Conservation (phyloP, 495 filamentous ascomycete genomes). For the Aspergillus egyptiacus region DNA sequence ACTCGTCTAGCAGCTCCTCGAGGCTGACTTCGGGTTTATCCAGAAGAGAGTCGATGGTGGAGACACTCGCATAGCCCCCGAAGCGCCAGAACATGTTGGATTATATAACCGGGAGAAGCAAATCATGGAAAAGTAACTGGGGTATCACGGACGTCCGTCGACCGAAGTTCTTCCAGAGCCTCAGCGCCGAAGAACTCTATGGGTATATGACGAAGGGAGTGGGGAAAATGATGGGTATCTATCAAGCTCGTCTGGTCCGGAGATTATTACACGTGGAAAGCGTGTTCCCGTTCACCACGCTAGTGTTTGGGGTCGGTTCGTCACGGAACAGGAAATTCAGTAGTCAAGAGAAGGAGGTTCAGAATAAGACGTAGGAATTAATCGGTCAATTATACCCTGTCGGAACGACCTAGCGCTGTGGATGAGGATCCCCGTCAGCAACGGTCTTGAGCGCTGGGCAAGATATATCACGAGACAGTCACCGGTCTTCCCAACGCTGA, state of each 20-base stretch:
- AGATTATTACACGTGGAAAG: conserved; percentile 11
- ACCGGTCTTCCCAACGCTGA: not conserved
- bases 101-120: conserved; percentile 36
- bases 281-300: conserved; percentile 6
- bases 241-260: conserved; percentile 10
- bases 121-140: conserved; percentile 34
- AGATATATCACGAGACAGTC: conserved; percentile 1
- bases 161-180: conserved; percentile 18
- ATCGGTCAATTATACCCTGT: conserved; percentile 14
- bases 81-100: conserved; percentile 97
- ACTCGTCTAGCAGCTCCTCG: conserved; percentile 93
- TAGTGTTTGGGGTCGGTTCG: conserved; percentile 6
- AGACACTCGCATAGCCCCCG: conserved; percentile 95
- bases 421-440: conserved; percentile 22
- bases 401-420: conserved; percentile 35
- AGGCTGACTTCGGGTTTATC: conserved; percentile 91
- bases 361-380: not conserved
- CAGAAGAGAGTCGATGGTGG: conserved; percentile 90
- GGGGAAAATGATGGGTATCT: conserved; percentile 8
- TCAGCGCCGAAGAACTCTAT: conserved; percentile 29
- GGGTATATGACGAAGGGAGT: conserved; percentile 25
- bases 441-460: not conserved
- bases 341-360: not conserved
- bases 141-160: conserved; percentile 21
- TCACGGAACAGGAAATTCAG: conserved; percentile 5